A percentile compares a stretch with the other conserved stretches of the same genome.
These are phyloP conservation scores for Starmerella bombi DNA, from an alignment of 805 yeast genomes.

Conservation along the genomic window DNA sequence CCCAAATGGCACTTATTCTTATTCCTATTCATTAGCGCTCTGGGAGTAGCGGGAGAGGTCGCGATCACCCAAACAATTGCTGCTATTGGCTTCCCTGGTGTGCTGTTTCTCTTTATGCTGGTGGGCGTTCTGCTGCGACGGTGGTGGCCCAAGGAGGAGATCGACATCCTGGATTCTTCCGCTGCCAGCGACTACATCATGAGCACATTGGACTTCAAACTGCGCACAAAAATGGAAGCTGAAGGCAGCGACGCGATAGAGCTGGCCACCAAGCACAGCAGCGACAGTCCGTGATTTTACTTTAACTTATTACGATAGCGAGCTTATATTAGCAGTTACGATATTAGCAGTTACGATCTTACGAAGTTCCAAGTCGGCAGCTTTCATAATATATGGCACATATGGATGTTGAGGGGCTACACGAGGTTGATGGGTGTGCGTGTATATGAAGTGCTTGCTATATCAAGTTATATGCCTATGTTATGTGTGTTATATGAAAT, in stretches of 20 bases:
- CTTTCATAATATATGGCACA: too few species aligned
- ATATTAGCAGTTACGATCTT: background rate
- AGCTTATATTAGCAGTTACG: background rate
- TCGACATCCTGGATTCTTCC: constrained; percentile 50
- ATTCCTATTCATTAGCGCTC: constrained; percentile 44
- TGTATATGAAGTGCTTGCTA: too few species aligned
- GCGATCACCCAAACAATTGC: constrained; percentile 77
- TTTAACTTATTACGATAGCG: too few species aligned
- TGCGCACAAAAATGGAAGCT: background rate
- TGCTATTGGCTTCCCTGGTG: constrained; percentile 90
- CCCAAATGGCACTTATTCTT: constrained; percentile 33
- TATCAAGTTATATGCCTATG: too few species aligned
- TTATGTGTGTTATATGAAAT: too few species aligned
- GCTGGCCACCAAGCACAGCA: too few species aligned
- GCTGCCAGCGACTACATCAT: constrained; percentile 32
- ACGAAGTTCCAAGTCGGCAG: too few species aligned
- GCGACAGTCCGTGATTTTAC: too few species aligned
- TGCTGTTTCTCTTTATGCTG: constrained; percentile 52
- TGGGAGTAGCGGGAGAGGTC: constrained; percentile 68
- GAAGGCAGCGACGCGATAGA: too few species aligned
- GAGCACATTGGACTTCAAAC: constrained; percentile 27
- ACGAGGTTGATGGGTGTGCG: too few species aligned
- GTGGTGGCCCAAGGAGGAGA: constrained; percentile 48
- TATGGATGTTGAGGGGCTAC: too few species aligned
- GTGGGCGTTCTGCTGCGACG: constrained; percentile 49